phyloP scores from a whole-genome alignment of 768 basidiomycete species.

The Leucocoprinus leucothites region DNA sequence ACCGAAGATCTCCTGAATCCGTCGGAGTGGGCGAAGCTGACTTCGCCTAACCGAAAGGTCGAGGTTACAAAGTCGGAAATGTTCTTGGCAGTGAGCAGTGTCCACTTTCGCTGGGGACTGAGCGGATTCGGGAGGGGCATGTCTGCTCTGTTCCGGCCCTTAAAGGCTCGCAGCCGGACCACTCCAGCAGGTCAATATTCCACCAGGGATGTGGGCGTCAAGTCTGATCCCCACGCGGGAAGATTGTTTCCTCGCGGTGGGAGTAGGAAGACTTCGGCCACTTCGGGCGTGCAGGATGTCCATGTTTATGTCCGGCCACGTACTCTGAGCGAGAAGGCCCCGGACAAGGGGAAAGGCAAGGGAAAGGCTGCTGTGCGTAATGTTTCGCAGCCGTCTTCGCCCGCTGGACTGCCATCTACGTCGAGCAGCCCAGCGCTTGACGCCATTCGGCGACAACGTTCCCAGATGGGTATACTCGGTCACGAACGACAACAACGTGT shows the following conservation, averaged over 20 bases:
- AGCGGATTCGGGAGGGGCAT: constrained; percentile 43
- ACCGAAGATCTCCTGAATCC: constrained; percentile 63
- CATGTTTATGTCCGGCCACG: constrained; percentile 2
- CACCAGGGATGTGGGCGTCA: not conserved
- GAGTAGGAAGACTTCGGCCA: not conserved
- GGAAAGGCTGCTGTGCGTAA: constrained; percentile 25
- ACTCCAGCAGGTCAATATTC: not conserved
- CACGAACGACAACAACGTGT: not conserved
- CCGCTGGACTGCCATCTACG: not conserved
- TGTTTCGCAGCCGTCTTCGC: not conserved
- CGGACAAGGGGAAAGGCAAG: constrained; percentile 23
- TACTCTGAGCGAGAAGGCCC: not conserved
- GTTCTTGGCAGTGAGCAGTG: constrained; percentile 63
- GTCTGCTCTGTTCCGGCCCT: constrained; percentile 43
- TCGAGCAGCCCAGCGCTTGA: constrained; percentile 8
- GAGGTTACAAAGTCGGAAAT: constrained; percentile 75
- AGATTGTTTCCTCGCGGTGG: not conserved
- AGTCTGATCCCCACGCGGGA: not conserved
- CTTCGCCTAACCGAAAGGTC: constrained; percentile 32
- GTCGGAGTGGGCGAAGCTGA: constrained; percentile 60
- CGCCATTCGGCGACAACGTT: constrained; percentile 6
- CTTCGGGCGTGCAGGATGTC: constrained; percentile 3
- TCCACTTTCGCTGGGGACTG: constrained; percentile 63
- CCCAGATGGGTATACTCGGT: constrained; percentile 8
- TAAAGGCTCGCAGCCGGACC: constrained; percentile 7